Evolutionary conservation across 371 early-diverging fungal species (phyloP), one percentile per base, ranked within the genome.

Genomic region (Zancudomyces culisetae): DNA sequence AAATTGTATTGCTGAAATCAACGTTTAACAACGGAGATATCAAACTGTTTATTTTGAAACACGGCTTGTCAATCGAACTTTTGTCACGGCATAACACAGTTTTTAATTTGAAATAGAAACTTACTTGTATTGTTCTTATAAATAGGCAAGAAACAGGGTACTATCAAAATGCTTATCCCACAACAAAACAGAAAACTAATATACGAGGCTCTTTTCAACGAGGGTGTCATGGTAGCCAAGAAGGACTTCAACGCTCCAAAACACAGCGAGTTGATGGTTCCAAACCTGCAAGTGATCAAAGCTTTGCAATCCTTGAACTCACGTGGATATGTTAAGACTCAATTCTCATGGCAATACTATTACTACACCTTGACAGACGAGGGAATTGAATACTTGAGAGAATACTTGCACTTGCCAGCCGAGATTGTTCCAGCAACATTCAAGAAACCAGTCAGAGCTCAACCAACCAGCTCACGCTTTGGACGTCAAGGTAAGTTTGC

Each of bases 341-440:
- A 83, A 67, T 98, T 98, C 87, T 90, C 91, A 64, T 98, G 98
- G 98, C 97, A 93, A 69, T 89, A 90, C 82, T 97, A 87, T 77
- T 98, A 98, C 87, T 98, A 96, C 80, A 87, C 83, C 69, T 78
- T 98, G 63, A 97, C 94, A 70, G 82, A 90, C 69, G 87, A 84
- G 73, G 98, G 98, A 75, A 91, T 97, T 66, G 89, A 85, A 68
- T 93, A 92, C 76, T 80, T 97, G 67, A 87, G 98, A 71, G 85
- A 87, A 77, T 86, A 81, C 80, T 83, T 97, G 58, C 85, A 94
- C 87, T 74, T 97, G 59, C 95, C 98, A 62, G 75, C 79, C 60
- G 92, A 90, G 72, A 88, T 97, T 64, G 87, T 93, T 58, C 98
- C 98, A 64, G 81, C 88, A 65, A 92, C 98, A 63, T 77, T 87